Evolutionary conservation across 257 asterid genomes (phyloP), one percentile per base, ranked within the genome.

Genomic region (Penstemon newberryi): DNA sequence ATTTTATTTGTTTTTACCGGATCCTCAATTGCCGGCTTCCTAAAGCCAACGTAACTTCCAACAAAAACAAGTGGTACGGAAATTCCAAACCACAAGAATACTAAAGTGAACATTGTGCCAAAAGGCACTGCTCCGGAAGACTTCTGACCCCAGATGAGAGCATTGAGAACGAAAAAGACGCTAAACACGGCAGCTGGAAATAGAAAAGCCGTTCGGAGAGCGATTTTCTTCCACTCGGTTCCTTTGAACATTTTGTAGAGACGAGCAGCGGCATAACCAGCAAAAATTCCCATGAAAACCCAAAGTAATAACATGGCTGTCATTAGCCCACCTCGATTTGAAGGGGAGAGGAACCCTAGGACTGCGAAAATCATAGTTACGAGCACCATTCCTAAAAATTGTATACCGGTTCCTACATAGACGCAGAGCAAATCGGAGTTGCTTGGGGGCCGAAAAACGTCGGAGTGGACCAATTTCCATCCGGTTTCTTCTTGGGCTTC

Each of bases 71-170:
- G 89, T 2, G 96, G 96, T 4, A 86, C 87, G 0, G 93, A 88
- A 40, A 88, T 86, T n/a, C 96, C 96, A 33, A 88, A 88, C 96
- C 96, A 88, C 52, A 88, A 51, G 81, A 82, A 75, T 51, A 88
- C 87, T 78, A 88, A 62, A 8, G 92, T 90, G 10, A 88, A 86
- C 92, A 88, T 88, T 4, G 95, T 88, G 41, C 93, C 93, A 7
- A 88, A 84, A 2, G 93, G 96, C 38, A 88, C 91, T 1, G 96
- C 93, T 36, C 93, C 96, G 0, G 96, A 88, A 25, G 96, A 88
- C 72, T 86, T 86, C 78, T 88, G 85, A 4, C 89, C 92, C 96
- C 96, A 88, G 65, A 88, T 88, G 72, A 88, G 87, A 41, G 91
- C 86, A 49, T 88, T 88, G 41, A 88, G 84, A 15, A 88, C 72